Conservation (phyloP, 495 filamentous ascomycete genomes). For the Neurospora sp. region DNA sequence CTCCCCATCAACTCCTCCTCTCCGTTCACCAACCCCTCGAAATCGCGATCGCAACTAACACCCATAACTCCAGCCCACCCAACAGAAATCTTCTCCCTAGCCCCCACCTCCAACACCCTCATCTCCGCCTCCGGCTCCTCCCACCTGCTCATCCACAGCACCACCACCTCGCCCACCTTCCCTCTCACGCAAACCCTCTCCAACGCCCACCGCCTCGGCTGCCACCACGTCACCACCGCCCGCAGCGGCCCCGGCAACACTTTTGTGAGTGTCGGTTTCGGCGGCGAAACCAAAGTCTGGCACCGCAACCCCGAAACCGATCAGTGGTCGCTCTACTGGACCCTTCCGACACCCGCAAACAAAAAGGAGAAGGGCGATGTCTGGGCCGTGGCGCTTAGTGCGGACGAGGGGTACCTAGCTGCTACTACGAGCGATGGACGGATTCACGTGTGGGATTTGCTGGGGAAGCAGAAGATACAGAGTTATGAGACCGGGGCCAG, state of each 20-base stretch:
- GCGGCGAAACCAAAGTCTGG: slow-evolving; percentile 80
- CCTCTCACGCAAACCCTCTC: slow-evolving; percentile 66
- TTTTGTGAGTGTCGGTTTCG: slow-evolving; percentile 78
- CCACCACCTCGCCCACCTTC: slow-evolving; percentile 57
- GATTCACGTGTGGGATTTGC: slow-evolving; percentile 79
- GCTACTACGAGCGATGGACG: slow-evolving; percentile 71
- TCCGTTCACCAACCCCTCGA: too few relatives aligned
- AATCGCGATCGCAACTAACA: too few relatives aligned
- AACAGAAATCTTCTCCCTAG: slow-evolving; percentile 82
- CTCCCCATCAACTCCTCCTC: too few relatives aligned
- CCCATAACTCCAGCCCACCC: slow-evolving; percentile 51
- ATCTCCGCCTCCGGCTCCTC: slow-evolving; percentile 79
- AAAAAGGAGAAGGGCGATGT: slow-evolving; percentile 50
- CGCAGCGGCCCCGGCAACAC: slow-evolving; percentile 45
- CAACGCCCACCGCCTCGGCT: slow-evolving; percentile 71
- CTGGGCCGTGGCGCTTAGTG: slow-evolving; percentile 81
- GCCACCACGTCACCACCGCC: slow-evolving; percentile 74
- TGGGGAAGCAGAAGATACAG: slow-evolving; percentile 38
- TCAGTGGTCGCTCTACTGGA: slow-evolving; percentile 38
- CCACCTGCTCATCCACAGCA: slow-evolving; percentile 66
- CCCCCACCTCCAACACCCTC: slow-evolving; percentile 64
- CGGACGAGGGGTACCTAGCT: slow-evolving; percentile 74
- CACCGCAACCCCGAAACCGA: slow-evolving; percentile 36
- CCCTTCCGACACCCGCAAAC: slow-evolving; percentile 14
- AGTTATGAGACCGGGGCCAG: slow-evolving; percentile 79